Evolutionary conservation across 129 eudicot species (phyloP).

Genomic region (Oenanthe sinensis): DNA sequence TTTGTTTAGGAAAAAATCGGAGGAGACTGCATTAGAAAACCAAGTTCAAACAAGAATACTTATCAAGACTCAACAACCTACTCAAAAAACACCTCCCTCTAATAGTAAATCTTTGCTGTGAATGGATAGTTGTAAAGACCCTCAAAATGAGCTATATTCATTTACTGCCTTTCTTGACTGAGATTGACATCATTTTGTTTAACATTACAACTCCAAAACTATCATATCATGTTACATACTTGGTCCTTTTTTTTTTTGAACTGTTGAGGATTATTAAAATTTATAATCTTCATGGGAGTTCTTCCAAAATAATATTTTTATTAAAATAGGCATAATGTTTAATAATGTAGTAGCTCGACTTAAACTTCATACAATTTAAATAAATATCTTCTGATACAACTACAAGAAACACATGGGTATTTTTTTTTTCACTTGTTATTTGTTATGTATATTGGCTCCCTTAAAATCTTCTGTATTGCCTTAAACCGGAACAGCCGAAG

Average conservation of each 20-base stretch:
- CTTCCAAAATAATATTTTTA: neutral
- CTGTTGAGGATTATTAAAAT: neutral
- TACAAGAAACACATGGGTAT: neutral
- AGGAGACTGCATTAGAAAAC: neutral
- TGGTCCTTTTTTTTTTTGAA: neutral
- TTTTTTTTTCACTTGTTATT: neutral
- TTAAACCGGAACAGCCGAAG: slow-evolving; percentile 52
- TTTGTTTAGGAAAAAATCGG: neutral
- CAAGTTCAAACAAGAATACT: neutral
- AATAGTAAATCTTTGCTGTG: neutral
- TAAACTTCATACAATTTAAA: neutral
- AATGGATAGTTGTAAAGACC: neutral
- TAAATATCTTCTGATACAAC: neutral
- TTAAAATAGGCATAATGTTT: neutral
- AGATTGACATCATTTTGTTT: neutral
- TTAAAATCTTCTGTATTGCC: neutral
- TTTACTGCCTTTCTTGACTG: neutral
- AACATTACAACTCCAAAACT: neutral
- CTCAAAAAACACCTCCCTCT: neutral
- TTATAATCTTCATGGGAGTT: neutral
- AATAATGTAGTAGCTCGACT: neutral
- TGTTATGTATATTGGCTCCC: neutral
- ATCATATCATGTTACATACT: neutral
- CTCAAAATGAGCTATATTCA: neutral
- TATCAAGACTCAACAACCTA: neutral